A percentile compares a stretch with the other conserved stretches of the same genome.
Evolutionary conservation across 495 filamentous ascomycete genomes (phyloP).

Genomic region (Trichoderma gamsii): DNA sequence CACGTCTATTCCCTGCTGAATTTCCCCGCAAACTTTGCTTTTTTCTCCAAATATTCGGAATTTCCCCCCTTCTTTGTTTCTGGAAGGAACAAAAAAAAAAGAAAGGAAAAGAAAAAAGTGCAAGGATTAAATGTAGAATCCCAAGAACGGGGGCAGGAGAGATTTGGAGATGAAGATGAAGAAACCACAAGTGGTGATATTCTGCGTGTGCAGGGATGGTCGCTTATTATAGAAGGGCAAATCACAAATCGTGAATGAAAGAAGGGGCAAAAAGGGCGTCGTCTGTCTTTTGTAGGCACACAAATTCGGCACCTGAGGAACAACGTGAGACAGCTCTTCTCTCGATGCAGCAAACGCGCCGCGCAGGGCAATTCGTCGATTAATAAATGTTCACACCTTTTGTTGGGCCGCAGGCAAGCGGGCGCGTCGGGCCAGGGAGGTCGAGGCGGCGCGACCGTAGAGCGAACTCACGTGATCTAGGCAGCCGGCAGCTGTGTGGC

Average conservation of each 20-base stretch:
- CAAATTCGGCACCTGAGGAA: not conserved
- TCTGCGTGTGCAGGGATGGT: too few relatives aligned
- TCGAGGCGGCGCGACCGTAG: conserved; percentile 8
- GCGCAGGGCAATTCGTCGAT: not conserved
- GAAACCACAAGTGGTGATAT: not conserved
- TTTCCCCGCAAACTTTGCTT: not conserved
- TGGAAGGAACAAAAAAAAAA: too few relatives aligned
- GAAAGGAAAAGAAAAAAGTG: too few relatives aligned
- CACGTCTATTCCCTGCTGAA: conserved; percentile 10
- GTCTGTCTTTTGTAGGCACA: not conserved
- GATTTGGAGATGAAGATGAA: not conserved
- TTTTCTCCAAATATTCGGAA: not conserved
- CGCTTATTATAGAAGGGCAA: too few relatives aligned
- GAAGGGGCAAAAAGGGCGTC: not conserved
- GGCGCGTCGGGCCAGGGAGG: not conserved
- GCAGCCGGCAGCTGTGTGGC: conserved; percentile 12
- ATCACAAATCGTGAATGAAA: not conserved
- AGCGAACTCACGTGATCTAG: conserved; percentile 17
- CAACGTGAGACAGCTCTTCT: conserved; percentile 2
- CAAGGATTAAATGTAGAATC: not conserved
- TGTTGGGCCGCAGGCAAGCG: not conserved
- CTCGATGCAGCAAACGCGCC: not conserved
- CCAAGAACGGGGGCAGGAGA: not conserved
- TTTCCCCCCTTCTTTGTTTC: not conserved
- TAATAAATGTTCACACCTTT: not conserved